Evolutionary conservation across 257 asterid species (phyloP).

Genomic region (Echites panduratus): DNA sequence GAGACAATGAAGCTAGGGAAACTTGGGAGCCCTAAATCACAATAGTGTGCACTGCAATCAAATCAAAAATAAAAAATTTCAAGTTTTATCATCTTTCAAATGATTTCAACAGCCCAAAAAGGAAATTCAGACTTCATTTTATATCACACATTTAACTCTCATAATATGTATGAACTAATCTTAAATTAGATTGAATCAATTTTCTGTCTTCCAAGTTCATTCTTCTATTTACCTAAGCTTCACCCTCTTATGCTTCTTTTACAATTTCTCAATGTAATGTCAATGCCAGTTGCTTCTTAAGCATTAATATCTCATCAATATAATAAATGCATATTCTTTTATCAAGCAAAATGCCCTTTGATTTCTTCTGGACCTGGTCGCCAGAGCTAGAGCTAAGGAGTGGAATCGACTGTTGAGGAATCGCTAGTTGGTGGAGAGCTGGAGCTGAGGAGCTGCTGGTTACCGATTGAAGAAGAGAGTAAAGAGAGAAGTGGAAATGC

Average conservation of each 20-base stretch:
- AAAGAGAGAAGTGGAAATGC: no score
- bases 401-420: no score
- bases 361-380: no score
- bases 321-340: background rate
- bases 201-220: background rate
- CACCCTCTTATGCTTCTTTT: background rate
- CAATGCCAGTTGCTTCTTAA: background rate
- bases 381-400: no score
- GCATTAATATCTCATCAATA: background rate
- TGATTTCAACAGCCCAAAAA: background rate
- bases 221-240: background rate
- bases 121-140: no score
- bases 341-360: no score
- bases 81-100: background rate
- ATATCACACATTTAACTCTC: background rate
- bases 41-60: background rate
- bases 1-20: background rate
- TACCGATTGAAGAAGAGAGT: no score
- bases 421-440: no score
- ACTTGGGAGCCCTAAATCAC: background rate
- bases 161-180: background rate
- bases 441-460: no score
- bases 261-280: background rate
- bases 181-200: background rate
- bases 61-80: background rate